phyloP scores from a whole-genome alignment of 495 filamentous ascomycete genomes.

The Penicillium cosmopolitanum region DNA sequence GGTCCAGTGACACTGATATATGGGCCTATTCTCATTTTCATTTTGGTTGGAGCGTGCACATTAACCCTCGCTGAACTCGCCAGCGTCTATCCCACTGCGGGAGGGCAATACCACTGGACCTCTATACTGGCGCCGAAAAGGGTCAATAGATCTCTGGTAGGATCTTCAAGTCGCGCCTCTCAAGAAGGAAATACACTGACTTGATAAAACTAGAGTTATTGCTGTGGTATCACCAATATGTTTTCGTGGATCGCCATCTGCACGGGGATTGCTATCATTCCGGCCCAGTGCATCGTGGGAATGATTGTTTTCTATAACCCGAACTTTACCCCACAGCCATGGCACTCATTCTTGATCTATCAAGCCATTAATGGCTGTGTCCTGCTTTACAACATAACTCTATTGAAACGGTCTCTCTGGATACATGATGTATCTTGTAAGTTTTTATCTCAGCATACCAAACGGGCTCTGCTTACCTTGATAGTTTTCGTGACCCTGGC shows the following conservation, averaged over 20 bases:
- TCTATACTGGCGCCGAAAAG: constrained; percentile 29
- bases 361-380: constrained; percentile 33
- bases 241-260: constrained; percentile 31
- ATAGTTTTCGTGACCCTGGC: constrained; percentile 22
- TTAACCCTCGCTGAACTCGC: constrained; percentile 52
- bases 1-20: constrained; percentile 34
- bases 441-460: constrained; percentile 5
- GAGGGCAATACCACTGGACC: constrained; percentile 50
- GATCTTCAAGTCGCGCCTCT: neutral
- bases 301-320: constrained; percentile 28
- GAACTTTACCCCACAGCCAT: constrained; percentile 25
- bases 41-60: constrained; percentile 34
- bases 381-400: constrained; percentile 28
- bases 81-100: constrained; percentile 55
- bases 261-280: constrained; percentile 27
- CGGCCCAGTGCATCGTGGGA: constrained; percentile 24
- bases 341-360: constrained; percentile 46
- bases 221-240: constrained; percentile 30
- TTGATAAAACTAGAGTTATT: constrained; percentile 24
- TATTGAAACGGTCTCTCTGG: constrained; percentile 28
- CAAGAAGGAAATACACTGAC: neutral
- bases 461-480: neutral
- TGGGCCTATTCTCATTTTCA: constrained; percentile 23
- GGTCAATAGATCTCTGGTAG: neutral
- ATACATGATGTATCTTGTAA: constrained; percentile 33